Conservation (phyloP, 2,329 filamentous ascomycete genomes). For the Aspergillus sp. region DNA sequence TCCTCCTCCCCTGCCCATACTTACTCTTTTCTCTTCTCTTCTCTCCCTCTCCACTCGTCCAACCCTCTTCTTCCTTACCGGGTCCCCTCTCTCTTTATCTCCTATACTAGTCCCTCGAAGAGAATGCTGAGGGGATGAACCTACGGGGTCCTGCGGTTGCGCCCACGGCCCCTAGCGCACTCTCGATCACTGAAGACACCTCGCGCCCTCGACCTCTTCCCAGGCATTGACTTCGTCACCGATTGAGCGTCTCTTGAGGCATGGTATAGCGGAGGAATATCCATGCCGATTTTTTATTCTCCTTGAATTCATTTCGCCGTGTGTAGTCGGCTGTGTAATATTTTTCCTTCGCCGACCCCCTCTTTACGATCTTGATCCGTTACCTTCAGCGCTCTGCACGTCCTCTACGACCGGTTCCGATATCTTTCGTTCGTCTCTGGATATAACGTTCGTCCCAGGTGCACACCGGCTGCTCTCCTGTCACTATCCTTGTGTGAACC, state of each 20-base stretch:
- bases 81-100: slow-evolving; percentile 1
- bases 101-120: slow-evolving; percentile 6
- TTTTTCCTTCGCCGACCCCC: slow-evolving; percentile 13
- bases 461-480: slow-evolving; percentile 1
- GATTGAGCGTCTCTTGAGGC: slow-evolving; percentile 14
- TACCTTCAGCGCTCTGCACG: slow-evolving; percentile 25
- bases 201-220: slow-evolving; percentile 10
- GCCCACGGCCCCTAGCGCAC: slow-evolving; percentile 33
- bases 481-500: background rate
- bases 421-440: slow-evolving; percentile 7
- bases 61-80: slow-evolving; percentile 4
- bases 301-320: slow-evolving; percentile 9
- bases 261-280: slow-evolving; percentile 18
- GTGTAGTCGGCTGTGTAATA: slow-evolving; percentile 14
- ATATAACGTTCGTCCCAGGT: background rate
- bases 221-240: slow-evolving; percentile 13
- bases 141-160: slow-evolving; percentile 30
- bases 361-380: slow-evolving; percentile 24
- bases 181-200: slow-evolving; percentile 15
- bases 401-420: slow-evolving; percentile 23
- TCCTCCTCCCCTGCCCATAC: slow-evolving; percentile 7
- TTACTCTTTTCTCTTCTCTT: slow-evolving; percentile 2
- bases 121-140: slow-evolving; percentile 34
- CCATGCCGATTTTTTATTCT: slow-evolving; percentile 9
- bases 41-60: slow-evolving; percentile 1